Evolutionary conservation across 352 stramenopile species (phyloP).

Genomic region (Phytophthora chlamydospora): DNA sequence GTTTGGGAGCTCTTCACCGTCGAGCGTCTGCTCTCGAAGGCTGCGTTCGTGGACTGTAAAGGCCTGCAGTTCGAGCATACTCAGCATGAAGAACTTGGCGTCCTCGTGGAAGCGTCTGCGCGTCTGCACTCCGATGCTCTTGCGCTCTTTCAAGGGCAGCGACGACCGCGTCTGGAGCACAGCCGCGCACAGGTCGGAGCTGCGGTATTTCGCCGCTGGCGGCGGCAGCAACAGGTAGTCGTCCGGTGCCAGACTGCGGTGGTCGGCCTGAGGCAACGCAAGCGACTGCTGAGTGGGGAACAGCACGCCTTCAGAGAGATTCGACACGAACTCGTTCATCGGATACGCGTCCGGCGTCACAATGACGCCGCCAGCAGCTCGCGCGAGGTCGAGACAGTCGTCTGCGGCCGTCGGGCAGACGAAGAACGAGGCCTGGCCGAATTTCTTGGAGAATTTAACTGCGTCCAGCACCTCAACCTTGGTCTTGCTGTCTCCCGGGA

Average conservation of each 20-base stretch:
- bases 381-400: conserved; percentile 69
- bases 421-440: conserved; percentile 54
- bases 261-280: conserved; percentile 3
- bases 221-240: conserved; percentile 25
- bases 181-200: conserved; percentile 25
- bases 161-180: conserved; percentile 20
- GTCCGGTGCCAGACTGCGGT: conserved; percentile 20
- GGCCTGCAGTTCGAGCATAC: conserved; percentile 46
- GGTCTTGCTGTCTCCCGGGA: conserved; percentile 18
- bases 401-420: conserved; percentile 63
- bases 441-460: conserved; percentile 42
- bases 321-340: conserved; percentile 68
- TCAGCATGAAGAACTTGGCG: conserved; percentile 50
- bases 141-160: conserved; percentile 29
- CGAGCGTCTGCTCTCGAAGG: conserved; percentile 1
- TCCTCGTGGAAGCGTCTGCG: conserved; percentile 54
- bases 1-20: conserved; percentile 4
- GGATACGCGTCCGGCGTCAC: conserved; percentile 56
- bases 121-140: conserved; percentile 31
- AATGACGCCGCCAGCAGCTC: conserved; percentile 49
- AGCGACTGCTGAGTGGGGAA: conserved; percentile 22
- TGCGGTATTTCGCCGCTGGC: conserved; percentile 8
- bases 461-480: conserved; percentile 35
- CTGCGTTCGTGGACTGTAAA: conserved; percentile 18
- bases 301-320: conserved; percentile 12